phyloP scores from a whole-genome alignment of 495 filamentous ascomycete species.

The Chaetomium cochliodes region DNA sequence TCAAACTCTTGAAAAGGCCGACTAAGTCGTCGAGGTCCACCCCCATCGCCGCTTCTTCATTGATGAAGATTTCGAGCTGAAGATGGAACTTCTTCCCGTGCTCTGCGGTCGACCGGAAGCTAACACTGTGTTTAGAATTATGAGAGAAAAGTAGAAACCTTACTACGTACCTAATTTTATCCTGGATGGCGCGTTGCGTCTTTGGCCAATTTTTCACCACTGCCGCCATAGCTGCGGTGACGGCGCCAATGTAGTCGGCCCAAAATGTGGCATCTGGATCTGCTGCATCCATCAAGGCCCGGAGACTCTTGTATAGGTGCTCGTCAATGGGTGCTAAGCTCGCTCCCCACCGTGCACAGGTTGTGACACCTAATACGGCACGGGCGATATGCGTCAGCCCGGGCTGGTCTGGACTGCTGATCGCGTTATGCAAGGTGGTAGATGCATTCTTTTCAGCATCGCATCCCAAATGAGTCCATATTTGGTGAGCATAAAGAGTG shows the following conservation, averaged over 20 bases:
- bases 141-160: neutral
- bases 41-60: conserved; percentile 22
- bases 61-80: conserved; percentile 35
- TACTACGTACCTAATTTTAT: conserved; percentile 36
- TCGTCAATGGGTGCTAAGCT: conserved; percentile 55
- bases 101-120: conserved; percentile 32
- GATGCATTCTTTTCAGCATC: conserved; percentile 55
- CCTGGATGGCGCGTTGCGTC: conserved; percentile 23
- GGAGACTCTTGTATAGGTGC: conserved; percentile 41
- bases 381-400: conserved; percentile 72
- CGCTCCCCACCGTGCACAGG: conserved; percentile 75
- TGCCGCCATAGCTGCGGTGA: conserved; percentile 36
- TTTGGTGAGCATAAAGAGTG: conserved; percentile 41
- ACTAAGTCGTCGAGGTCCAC: conserved; percentile 31
- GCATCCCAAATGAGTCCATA: conserved; percentile 49
- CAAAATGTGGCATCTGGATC: conserved; percentile 43
- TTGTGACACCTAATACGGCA: conserved; percentile 66
- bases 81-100: conserved; percentile 34
- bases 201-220: conserved; percentile 39
- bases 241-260: conserved; percentile 47
- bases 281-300: conserved; percentile 33
- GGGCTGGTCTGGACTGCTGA: conserved; percentile 65
- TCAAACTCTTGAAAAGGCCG: conserved; percentile 35
- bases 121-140: conserved; percentile 18
- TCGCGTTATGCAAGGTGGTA: conserved; percentile 69